Percentiles rank a stretch among this genome's conserved stretches.
Evolutionary conservation across 345 rosid genomes (phyloP).

Genomic region (Hypericum perforatum): DNA sequence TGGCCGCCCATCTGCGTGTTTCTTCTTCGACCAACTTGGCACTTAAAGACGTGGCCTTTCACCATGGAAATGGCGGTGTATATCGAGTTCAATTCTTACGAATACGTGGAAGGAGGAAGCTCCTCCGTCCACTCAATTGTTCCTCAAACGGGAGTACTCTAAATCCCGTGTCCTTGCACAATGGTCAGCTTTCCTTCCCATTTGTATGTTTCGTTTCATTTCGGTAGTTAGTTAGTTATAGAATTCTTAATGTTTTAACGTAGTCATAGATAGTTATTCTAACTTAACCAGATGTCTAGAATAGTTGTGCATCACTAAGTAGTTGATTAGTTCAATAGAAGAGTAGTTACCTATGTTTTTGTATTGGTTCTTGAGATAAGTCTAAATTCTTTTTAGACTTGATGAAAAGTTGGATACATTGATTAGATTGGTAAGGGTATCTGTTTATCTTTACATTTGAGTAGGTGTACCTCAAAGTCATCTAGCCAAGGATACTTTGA

Average conservation of each 20-base stretch:
- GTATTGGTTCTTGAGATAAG: too few species aligned
- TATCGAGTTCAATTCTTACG: constrained; percentile 30
- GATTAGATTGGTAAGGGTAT: not conserved
- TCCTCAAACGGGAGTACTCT: constrained; percentile 57
- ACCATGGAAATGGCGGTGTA: constrained; percentile 34
- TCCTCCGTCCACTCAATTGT: constrained; percentile 29
- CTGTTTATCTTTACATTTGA: constrained; percentile 4
- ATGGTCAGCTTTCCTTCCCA: constrained; percentile 41
- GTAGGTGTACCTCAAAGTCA: constrained; percentile 34
- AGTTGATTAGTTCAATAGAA: too few species aligned
- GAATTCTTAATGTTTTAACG: too few species aligned
- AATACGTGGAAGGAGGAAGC: constrained; percentile 25
- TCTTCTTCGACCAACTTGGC: constrained; percentile 24
- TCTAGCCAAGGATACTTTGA: constrained; percentile 22
- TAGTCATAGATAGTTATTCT: too few species aligned
- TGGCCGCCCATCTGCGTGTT: constrained; percentile 42
- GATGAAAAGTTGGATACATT: not conserved
- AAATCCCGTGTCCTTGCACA: constrained; percentile 43
- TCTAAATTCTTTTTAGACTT: too few species aligned
- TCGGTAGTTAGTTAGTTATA: too few species aligned
- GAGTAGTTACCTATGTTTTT: too few species aligned
- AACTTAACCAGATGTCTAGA: too few species aligned
- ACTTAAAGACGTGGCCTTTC: constrained; percentile 18
- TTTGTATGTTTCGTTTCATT: too few species aligned
- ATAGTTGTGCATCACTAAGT: too few species aligned